A percentile compares a stretch with the other conserved stretches of the same genome.
These are phyloP conservation scores for Lentinula detonsa DNA, from an alignment of 768 basidiomycete species.

Conservation along the genomic window DNA sequence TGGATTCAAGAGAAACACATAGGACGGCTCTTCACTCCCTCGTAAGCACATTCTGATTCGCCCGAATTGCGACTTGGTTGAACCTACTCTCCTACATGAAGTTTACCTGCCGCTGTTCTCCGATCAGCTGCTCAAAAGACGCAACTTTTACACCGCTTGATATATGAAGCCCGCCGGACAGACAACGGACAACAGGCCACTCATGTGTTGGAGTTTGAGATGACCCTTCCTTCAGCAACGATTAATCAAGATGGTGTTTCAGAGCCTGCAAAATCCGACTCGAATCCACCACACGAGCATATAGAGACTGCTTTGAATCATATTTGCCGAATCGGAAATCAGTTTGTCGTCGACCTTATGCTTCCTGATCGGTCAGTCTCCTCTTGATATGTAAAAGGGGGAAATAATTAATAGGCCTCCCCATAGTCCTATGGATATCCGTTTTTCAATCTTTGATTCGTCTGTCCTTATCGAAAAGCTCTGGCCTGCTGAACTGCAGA, in stretches of 20 bases:
- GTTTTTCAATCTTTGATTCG: slow-evolving; percentile 34
- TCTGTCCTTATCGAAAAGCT: slow-evolving; percentile 17
- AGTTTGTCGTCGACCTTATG: slow-evolving; percentile 40
- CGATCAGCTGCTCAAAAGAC: slow-evolving; percentile 23
- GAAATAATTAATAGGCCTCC: not conserved
- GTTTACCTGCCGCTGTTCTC: slow-evolving; percentile 25
- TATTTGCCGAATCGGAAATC: slow-evolving; percentile 29
- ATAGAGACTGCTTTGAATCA: slow-evolving; percentile 8
- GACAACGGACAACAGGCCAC: not conserved
- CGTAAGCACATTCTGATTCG: slow-evolving; percentile 5
- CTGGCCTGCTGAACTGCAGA: slow-evolving; percentile 35
- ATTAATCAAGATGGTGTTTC: not conserved
- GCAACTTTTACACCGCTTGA: slow-evolving; percentile 36
- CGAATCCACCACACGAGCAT: not conserved
- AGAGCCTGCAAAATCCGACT: not conserved
- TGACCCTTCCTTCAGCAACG: slow-evolving; percentile 18
- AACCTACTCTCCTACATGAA: slow-evolving; percentile 21
- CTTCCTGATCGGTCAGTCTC: slow-evolving; percentile 50
- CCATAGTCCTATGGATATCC: slow-evolving; percentile 54
- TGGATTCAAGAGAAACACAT: slow-evolving; percentile 14
- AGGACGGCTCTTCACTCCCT: slow-evolving; percentile 10
- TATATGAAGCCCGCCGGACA: slow-evolving; percentile 34
- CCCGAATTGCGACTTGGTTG: not conserved
- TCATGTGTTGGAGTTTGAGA: slow-evolving; percentile 32
- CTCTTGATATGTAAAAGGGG: not conserved